Percentiles rank a stretch among this genome's conserved stretches.
phyloP scores from a whole-genome alignment of 2,329 filamentous ascomycete genomes.

The Plenodomus lindquistii region DNA sequence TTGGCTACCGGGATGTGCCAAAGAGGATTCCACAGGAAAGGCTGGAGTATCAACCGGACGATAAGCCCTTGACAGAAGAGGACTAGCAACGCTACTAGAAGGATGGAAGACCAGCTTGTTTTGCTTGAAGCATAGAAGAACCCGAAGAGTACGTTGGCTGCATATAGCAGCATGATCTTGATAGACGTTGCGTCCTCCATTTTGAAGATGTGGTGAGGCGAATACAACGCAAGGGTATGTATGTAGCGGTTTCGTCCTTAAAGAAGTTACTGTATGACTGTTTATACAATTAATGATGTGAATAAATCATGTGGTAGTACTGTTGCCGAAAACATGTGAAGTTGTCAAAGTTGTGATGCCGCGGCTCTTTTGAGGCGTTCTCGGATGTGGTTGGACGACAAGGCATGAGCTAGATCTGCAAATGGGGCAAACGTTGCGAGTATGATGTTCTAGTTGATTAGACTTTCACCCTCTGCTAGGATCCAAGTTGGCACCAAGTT shows the following conservation, averaged over 20 bases:
- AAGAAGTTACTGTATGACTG: neutral
- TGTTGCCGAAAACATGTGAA: neutral
- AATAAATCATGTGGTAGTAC: neutral
- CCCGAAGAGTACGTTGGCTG: neutral
- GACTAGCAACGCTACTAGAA: neutral
- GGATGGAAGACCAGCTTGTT: neutral
- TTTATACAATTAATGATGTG: neutral
- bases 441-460: neutral
- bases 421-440: neutral
- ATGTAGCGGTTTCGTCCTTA: neutral
- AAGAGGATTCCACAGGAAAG: neutral
- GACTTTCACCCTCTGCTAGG: neutral
- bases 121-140: neutral
- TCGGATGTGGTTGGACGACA: neutral
- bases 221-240: neutral
- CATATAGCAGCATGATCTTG: neutral
- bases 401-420: neutral
- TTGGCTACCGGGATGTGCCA: constrained; percentile 32
- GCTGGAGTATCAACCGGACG: neutral
- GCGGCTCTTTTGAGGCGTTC: neutral
- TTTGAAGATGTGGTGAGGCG: neutral
- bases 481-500: neutral
- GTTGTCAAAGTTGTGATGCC: neutral
- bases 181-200: neutral
- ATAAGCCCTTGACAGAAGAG: neutral